Percentiles rank a stretch among this genome's conserved stretches.
phyloP scores from a whole-genome alignment of 371 early-diverging fungal species.

The Umbelopsis sp. region DNA sequence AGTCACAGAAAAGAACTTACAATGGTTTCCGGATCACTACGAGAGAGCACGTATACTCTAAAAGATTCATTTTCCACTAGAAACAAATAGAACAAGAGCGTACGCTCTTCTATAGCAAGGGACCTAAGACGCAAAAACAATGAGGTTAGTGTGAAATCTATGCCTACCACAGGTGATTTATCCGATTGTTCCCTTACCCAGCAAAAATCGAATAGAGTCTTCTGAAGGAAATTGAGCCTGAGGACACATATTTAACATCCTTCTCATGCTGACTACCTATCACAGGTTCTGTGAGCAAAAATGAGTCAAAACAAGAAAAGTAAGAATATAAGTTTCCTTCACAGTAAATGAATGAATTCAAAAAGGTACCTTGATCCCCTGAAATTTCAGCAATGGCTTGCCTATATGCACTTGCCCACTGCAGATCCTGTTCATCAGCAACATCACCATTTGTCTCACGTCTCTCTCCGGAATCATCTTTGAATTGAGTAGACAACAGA shows the following conservation, averaged over 20 bases:
- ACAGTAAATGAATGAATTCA: not conserved
- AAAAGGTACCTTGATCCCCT: constrained; percentile 59
- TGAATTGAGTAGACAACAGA: constrained; percentile 43
- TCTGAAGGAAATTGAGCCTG: constrained; percentile 56
- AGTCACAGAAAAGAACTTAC: constrained; percentile 27
- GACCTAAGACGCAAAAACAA: constrained; percentile 37
- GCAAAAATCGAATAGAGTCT: constrained; percentile 65
- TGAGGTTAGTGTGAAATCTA: not conserved
- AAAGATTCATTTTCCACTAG: constrained; percentile 72
- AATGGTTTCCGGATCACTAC: constrained; percentile 78
- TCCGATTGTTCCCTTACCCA: constrained; percentile 36
- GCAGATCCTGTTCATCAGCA: constrained; percentile 17
- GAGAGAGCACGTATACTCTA: constrained; percentile 72
- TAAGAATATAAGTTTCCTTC: too few relatives aligned
- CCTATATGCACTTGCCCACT: constrained; percentile 46
- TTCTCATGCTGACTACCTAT: constrained; percentile 2
- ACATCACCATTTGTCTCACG: constrained; percentile 30
- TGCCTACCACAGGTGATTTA: too few relatives aligned
- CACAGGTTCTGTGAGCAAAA: not conserved
- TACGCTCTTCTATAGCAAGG: constrained; percentile 66
- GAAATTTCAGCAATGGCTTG: constrained; percentile 54
- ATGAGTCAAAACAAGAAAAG: too few relatives aligned
- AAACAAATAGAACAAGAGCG: constrained; percentile 69
- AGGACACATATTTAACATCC: not conserved
- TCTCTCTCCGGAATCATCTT: not conserved